A percentile compares a stretch with the other conserved stretches of the same genome.
phyloP scores from a whole-genome alignment of 257 asterid genomes.

The Jacaranda mimosifolia region DNA sequence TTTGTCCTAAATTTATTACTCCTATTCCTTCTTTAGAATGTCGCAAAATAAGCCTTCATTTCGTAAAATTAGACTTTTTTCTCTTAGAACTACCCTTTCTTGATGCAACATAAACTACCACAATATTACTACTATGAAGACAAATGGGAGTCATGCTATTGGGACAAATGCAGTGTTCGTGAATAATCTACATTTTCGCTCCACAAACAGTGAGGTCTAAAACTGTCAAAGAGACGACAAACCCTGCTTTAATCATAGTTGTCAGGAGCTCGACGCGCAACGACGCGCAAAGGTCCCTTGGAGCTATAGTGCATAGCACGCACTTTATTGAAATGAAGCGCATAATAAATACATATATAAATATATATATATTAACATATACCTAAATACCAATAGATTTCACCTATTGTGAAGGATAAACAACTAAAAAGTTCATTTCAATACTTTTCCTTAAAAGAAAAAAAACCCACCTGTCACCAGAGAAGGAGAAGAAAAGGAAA shows the following conservation, averaged over 20 bases:
- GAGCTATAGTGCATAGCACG: no score
- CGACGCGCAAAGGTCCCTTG: no score
- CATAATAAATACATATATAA: no score
- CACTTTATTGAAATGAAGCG: no score
- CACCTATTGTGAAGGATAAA: no score
- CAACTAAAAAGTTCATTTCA: no score
- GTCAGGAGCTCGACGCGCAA: no score
- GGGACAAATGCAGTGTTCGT: conserved; percentile 8
- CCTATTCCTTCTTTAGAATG: not conserved
- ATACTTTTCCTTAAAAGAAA: no score
- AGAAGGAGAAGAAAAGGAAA: no score
- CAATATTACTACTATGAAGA: not conserved
- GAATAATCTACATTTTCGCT: not conserved
- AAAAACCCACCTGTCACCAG: no score
- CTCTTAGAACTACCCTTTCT: not conserved
- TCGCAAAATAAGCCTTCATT: not conserved
- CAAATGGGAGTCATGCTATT: not conserved
- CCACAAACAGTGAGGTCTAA: not conserved
- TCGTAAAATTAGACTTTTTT: not conserved
- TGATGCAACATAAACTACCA: not conserved
- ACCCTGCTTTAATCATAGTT: not conserved
- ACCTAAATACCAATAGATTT: no score
- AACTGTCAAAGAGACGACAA: not conserved
- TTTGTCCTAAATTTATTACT: not conserved
- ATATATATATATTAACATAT: no score